Conservation (phyloP, 2,329 filamentous ascomycete genomes). For the Magnaporthiopsis poae region DNA sequence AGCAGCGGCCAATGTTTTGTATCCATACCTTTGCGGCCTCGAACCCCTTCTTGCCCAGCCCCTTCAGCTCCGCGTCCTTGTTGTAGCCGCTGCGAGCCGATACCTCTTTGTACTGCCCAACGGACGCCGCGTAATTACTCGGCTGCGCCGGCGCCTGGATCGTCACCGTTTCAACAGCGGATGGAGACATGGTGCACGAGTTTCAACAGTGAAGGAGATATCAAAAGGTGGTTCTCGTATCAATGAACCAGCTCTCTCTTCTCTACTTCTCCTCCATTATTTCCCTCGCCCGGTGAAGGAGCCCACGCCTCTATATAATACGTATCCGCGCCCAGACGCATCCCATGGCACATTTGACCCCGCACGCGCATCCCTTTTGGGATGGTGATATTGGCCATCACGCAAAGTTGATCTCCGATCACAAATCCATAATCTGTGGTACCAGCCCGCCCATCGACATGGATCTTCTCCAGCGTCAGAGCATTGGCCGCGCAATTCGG, state of each 20-base stretch:
- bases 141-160: not conserved
- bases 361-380: not conserved
- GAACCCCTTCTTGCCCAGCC: constrained; percentile 1
- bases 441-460: not conserved
- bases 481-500: not conserved
- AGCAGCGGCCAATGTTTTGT: too few species aligned
- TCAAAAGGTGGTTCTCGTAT: too few species aligned
- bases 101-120: constrained; percentile 4
- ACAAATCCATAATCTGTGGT: not conserved
- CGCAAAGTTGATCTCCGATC: not conserved
- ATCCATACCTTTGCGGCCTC: constrained; percentile 6
- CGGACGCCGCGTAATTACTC: not conserved
- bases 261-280: too few species aligned
- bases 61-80: constrained; percentile 6
- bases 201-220: too few species aligned
- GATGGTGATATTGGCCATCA: not conserved
- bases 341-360: not conserved
- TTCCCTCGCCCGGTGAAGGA: not conserved
- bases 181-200: constrained; percentile 5
- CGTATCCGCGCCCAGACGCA: not conserved
- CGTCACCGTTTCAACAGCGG: constrained; percentile 4
- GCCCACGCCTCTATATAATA: not conserved
- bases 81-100: not conserved
- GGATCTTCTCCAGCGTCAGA: not conserved
- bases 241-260: too few species aligned